Percentiles rank a stretch among this genome's conserved stretches.
These are phyloP conservation scores for Kazachstania kunashirensis DNA, from an alignment of 805 yeast genomes.

Conservation along the genomic window DNA sequence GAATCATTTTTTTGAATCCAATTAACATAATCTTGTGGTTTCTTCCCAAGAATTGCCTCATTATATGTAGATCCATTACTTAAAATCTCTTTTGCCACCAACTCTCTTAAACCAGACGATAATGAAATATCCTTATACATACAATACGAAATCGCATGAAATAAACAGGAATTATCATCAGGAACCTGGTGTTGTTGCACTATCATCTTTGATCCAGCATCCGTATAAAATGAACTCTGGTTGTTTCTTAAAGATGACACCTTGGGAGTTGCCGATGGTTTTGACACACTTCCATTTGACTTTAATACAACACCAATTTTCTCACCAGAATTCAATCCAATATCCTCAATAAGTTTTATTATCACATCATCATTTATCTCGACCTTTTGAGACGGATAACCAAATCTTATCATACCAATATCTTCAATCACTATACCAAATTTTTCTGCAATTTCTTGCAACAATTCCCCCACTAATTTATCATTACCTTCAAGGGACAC, in stretches of 20 bases:
- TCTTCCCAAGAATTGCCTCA: conserved; percentile 48
- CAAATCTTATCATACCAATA: conserved; percentile 34
- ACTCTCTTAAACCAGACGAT: conserved; percentile 40
- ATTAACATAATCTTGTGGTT: conserved; percentile 38
- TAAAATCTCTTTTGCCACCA: conserved; percentile 41
- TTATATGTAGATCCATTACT: conserved; percentile 38
- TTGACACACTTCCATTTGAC: neutral
- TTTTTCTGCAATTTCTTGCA: conserved; percentile 11
- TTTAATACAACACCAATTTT: conserved; percentile 31
- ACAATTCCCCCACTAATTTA: conserved; percentile 29
- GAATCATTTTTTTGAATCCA: conserved; percentile 55
- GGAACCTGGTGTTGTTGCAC: conserved; percentile 50
- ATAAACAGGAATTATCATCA: conserved; percentile 72
- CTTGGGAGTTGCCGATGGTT: neutral
- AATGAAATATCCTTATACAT: conserved; percentile 35
- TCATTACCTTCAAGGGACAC: conserved; percentile 30
- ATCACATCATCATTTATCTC: conserved; percentile 20
- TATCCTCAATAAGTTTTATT: conserved; percentile 24
- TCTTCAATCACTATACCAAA: conserved; percentile 3
- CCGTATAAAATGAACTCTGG: conserved; percentile 9
- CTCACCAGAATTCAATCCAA: conserved; percentile 52
- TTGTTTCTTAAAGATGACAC: conserved; percentile 3
- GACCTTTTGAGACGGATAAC: conserved; percentile 52
- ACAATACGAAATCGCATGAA: conserved; percentile 53
- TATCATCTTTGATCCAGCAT: conserved; percentile 19